Conservation (phyloP, 2,329 filamentous ascomycete genomes). For the Madurella mycetomatis region DNA sequence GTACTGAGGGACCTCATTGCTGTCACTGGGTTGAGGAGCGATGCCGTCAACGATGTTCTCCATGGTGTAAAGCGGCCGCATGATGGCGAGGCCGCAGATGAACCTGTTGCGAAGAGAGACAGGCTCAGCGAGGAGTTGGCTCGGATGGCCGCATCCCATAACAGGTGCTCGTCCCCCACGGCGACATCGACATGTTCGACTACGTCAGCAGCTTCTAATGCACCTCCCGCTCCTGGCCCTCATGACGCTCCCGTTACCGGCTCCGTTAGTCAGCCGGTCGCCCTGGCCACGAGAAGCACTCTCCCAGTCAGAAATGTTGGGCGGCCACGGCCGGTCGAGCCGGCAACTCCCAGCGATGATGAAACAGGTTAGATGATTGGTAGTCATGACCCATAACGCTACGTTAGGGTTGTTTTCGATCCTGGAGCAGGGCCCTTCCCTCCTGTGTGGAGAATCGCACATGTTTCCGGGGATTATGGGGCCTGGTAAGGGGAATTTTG, state of each 20-base stretch:
- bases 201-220: background rate
- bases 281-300: background rate
- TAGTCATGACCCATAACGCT: too few species aligned
- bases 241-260: background rate
- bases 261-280: background rate
- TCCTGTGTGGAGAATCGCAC: too few species aligned
- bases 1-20: slow-evolving; percentile 22
- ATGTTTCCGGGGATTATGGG: too few species aligned
- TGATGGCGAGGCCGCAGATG: slow-evolving; percentile 25
- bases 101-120: slow-evolving; percentile 27
- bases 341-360: too few species aligned
- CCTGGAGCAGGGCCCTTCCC: too few species aligned
- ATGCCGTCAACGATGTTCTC: slow-evolving; percentile 12
- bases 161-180: background rate
- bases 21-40: slow-evolving; percentile 1
- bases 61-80: slow-evolving; percentile 24
- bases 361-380: too few species aligned
- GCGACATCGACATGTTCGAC: background rate
- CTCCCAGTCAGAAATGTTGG: background rate
- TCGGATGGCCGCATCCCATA: slow-evolving; percentile 17
- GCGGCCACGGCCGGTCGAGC: too few species aligned
- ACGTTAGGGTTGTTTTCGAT: too few species aligned
- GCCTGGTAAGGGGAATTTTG: too few species aligned
- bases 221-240: background rate
- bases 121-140: slow-evolving; percentile 30